A percentile compares a stretch with the other conserved stretches of the same genome.
Conservation (phyloP, 768 basidiomycete species). For the Mycena filopes region DNA sequence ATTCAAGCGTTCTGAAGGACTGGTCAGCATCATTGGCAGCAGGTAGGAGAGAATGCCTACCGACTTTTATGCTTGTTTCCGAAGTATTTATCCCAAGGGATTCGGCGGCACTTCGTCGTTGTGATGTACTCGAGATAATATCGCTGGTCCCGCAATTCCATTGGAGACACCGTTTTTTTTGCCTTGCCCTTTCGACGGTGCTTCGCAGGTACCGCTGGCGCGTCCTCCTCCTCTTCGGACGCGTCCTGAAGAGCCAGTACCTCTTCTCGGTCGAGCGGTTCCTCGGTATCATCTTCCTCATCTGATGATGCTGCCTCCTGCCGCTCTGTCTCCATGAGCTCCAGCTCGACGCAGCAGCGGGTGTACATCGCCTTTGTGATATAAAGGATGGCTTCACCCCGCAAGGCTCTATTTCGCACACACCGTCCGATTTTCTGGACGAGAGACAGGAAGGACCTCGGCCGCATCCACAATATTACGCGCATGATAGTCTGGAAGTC, state of each 20-base stretch:
- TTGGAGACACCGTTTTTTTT: neutral
- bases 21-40: too few species aligned
- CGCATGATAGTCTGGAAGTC: slow-evolving; percentile 14
- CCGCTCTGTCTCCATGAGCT: neutral
- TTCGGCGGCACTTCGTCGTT: neutral
- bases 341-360: neutral
- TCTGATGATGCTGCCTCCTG: too few species aligned
- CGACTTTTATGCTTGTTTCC: neutral
- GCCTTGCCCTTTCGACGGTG: slow-evolving; percentile 1
- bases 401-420: too few species aligned
- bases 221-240: slow-evolving; percentile 9
- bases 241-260: neutral
- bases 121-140: neutral
- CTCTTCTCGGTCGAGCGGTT: too few species aligned
- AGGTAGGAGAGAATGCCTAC: too few species aligned
- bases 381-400: too few species aligned
- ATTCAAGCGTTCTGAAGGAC: too few species aligned
- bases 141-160: neutral
- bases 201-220: neutral
- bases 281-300: too few species aligned
- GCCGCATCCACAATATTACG: slow-evolving; percentile 12
- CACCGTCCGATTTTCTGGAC: slow-evolving; percentile 3
- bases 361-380: too few species aligned
- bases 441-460: slow-evolving; percentile 7
- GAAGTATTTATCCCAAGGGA: neutral